Percentiles rank a stretch among this genome's conserved stretches.
Evolutionary conservation across 2,329 filamentous ascomycete species (phyloP).

Genomic region (Piedraia hortae): DNA sequence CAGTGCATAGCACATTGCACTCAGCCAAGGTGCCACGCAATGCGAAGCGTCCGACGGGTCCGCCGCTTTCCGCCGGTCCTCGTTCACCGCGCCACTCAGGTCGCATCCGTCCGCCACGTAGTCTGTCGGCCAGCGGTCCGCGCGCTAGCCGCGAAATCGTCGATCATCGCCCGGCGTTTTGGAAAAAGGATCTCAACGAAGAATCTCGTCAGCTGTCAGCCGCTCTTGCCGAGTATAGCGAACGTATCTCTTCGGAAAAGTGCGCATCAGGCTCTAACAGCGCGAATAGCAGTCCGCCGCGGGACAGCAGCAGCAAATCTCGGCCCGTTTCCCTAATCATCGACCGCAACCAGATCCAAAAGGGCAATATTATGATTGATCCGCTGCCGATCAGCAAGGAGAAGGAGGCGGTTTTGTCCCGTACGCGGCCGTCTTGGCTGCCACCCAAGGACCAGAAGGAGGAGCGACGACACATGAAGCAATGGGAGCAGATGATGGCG

Average conservation of each 20-base stretch:
- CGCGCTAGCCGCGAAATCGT: conserved; percentile 7
- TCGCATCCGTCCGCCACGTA: conserved; percentile 6
- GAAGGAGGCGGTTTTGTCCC: conserved; percentile 57
- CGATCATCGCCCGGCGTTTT: conserved; percentile 31
- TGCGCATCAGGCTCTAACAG: conserved; percentile 9
- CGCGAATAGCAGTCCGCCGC: conserved; percentile 6
- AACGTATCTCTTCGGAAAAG: conserved; percentile 18
- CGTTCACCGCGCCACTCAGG: conserved; percentile 10
- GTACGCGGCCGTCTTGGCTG: conserved; percentile 55
- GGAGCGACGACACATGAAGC: conserved; percentile 63
- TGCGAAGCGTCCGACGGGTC: conserved; percentile 10
- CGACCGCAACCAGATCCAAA: conserved; percentile 31
- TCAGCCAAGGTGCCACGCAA: conserved; percentile 13
- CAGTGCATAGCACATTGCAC: conserved; percentile 6
- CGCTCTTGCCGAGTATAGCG: conserved; percentile 53
- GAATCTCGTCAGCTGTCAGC: conserved; percentile 52
- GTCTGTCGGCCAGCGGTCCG: conserved; percentile 9
- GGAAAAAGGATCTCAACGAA: conserved; percentile 42
- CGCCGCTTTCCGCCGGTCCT: conserved; percentile 6
- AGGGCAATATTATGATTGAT: conserved; percentile 59
- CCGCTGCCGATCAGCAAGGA: conserved; percentile 62
- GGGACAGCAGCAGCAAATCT: conserved; percentile 5
- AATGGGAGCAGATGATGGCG: conserved; percentile 65
- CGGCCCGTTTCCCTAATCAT: conserved; percentile 11
- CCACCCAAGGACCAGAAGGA: conserved; percentile 73